These are phyloP conservation scores for Ophiorrhiza pumila DNA, from an alignment of 257 asterid genomes.

Conservation along the genomic window DNA sequence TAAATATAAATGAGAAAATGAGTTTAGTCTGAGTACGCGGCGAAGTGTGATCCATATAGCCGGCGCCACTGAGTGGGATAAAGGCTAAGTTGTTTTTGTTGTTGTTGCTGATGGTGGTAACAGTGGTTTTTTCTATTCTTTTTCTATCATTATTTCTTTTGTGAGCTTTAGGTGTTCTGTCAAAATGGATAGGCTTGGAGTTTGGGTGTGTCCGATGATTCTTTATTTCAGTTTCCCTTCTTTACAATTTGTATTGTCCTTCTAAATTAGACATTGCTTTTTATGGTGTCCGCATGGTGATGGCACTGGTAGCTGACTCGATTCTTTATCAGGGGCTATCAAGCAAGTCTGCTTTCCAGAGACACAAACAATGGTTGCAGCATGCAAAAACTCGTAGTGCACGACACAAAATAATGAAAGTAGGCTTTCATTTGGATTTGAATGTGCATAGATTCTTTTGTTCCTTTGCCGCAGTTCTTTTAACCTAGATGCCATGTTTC, in stretches of 20 bases:
- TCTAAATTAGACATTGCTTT: neutral
- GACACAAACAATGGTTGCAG: slow-evolving; percentile 91
- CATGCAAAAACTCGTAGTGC: slow-evolving; percentile 98
- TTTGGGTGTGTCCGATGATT: neutral
- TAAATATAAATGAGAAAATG: no score
- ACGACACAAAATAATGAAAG: slow-evolving; percentile 92
- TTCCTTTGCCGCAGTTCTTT: slow-evolving; percentile 9
- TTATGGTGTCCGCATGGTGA: neutral
- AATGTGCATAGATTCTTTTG: neutral
- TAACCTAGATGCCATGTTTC: slow-evolving; percentile 19
- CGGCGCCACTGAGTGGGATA: no score
- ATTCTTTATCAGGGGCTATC: slow-evolving; percentile 66
- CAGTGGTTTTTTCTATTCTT: no score
- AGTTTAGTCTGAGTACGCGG: no score
- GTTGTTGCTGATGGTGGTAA: no score
- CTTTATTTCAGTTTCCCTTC: neutral
- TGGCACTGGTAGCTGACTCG: slow-evolving; percentile 2
- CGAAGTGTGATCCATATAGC: no score
- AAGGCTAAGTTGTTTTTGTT: no score
- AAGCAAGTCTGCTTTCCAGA: slow-evolving; percentile 81
- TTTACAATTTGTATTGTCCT: neutral
- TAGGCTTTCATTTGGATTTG: slow-evolving; percentile 31
- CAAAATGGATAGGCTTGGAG: neutral
- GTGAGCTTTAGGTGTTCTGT: neutral
- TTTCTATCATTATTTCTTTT: neutral